Conservation (phyloP, 768 basidiomycete species). For the Cystofilobasidium ferigula region DNA sequence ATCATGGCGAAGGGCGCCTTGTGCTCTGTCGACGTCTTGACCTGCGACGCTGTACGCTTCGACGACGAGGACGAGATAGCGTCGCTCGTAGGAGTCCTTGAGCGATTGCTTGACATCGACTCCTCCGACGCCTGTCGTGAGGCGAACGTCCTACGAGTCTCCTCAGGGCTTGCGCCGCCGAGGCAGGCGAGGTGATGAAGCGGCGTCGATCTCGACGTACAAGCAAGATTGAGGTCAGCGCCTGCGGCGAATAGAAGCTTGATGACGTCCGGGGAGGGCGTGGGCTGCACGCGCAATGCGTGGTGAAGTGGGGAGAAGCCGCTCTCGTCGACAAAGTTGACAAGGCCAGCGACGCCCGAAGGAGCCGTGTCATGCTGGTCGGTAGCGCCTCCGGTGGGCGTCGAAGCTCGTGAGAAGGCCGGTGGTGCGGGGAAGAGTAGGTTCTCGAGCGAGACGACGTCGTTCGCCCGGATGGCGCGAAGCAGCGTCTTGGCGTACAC, state of each 20-base stretch:
- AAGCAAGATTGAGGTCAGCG: constrained; percentile 17
- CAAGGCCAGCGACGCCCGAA: background rate
- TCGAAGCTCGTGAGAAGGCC: background rate
- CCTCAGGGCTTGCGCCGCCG: background rate
- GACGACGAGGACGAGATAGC: background rate
- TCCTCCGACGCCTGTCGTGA: background rate
- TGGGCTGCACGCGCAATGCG: constrained; percentile 3
- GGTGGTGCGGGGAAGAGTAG: constrained; percentile 12
- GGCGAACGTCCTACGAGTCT: background rate
- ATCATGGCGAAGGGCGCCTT: background rate
- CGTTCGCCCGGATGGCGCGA: background rate
- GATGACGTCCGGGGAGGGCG: background rate
- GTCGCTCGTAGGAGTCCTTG: background rate
- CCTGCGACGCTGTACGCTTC: too few relatives aligned
- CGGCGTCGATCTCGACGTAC: background rate
- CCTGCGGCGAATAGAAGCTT: constrained; percentile 11
- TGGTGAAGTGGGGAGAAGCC: constrained; percentile 16
- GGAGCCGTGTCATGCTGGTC: background rate
- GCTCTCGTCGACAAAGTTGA: constrained; percentile 17
- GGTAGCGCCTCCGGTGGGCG: background rate
- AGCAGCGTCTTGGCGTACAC: background rate
- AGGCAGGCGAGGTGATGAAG: constrained; percentile 17
- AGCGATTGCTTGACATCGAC: background rate
- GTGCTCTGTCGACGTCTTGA: background rate
- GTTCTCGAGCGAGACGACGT: background rate